Conservation (phyloP, 305 asterid genomes). For the Caryopteris hybrid region DNA sequence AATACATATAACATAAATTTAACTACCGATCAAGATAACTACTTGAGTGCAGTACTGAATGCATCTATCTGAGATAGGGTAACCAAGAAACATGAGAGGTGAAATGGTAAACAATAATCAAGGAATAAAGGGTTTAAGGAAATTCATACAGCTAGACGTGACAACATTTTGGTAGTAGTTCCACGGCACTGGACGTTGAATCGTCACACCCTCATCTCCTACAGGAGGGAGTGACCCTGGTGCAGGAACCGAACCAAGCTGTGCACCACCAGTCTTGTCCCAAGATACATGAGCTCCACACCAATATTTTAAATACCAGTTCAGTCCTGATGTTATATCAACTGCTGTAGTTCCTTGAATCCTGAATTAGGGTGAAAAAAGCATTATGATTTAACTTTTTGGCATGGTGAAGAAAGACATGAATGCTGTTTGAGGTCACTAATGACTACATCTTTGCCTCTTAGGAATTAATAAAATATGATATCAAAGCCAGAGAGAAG, state of each 20-base stretch:
- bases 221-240: conserved; percentile 82
- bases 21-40: neutral
- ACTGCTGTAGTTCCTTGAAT: conserved; percentile 87
- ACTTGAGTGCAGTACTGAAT: neutral
- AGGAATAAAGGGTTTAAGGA: conserved; percentile 17
- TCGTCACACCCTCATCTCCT: conserved; percentile 47
- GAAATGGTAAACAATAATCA: neutral
- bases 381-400: neutral
- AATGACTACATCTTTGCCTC: no score
- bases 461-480: no score
- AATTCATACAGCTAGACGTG: conserved; percentile 92
- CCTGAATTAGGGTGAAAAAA: conserved; percentile 30
- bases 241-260: conserved; percentile 73
- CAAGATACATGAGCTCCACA: conserved; percentile 96
- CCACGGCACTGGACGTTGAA: conserved; percentile 88
- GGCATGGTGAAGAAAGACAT: neutral
- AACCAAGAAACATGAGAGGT: neutral
- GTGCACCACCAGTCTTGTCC: conserved; percentile 94
- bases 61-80: neutral
- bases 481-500: no score
- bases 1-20: neutral
- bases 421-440: neutral
- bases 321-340: conserved; percentile 87
- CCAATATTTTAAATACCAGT: conserved; percentile 90
- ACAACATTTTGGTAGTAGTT: conserved; percentile 97